Conservation (phyloP, 1,284 basidiomycete genomes). For the Sporisorium sorghi region DNA sequence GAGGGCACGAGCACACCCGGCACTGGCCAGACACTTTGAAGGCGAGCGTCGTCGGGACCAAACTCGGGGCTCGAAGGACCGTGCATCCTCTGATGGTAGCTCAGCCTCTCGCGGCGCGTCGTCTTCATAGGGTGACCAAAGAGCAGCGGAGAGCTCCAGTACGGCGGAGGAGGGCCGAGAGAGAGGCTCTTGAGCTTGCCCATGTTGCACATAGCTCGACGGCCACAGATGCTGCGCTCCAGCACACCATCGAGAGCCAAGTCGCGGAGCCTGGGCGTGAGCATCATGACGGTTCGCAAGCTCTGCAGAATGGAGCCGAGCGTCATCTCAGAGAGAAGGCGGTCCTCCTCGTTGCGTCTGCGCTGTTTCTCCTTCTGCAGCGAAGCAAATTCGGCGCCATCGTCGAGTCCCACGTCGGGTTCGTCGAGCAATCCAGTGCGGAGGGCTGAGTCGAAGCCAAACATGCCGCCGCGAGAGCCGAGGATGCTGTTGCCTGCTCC, state of each 20-base stretch:
- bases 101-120: constrained; percentile 32
- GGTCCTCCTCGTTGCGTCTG: constrained; percentile 45
- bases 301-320: constrained; percentile 49
- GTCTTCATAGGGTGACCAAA: constrained; percentile 53
- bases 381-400: constrained; percentile 38
- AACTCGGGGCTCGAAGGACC: constrained; percentile 26
- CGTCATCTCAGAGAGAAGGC: constrained; percentile 50
- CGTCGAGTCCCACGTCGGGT: constrained; percentile 27
- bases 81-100: constrained; percentile 46
- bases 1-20: constrained; percentile 48
- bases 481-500: constrained; percentile 49
- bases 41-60: constrained; percentile 32
- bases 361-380: constrained; percentile 33
- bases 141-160: constrained; percentile 56
- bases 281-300: constrained; percentile 44
- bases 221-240: constrained; percentile 51
- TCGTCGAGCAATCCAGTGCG: constrained; percentile 41
- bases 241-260: constrained; percentile 54
- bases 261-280: constrained; percentile 47
- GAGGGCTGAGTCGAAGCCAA: constrained; percentile 47
- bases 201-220: constrained; percentile 49
- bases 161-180: constrained; percentile 55
- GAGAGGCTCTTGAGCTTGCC: constrained; percentile 54
- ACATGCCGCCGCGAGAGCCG: constrained; percentile 49
- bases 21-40: constrained; percentile 43